Evolutionary conservation across 371 early-diverging fungal species (phyloP), one percentile per base, ranked within the genome.

Genomic region (Dichotomocladium elegans): DNA sequence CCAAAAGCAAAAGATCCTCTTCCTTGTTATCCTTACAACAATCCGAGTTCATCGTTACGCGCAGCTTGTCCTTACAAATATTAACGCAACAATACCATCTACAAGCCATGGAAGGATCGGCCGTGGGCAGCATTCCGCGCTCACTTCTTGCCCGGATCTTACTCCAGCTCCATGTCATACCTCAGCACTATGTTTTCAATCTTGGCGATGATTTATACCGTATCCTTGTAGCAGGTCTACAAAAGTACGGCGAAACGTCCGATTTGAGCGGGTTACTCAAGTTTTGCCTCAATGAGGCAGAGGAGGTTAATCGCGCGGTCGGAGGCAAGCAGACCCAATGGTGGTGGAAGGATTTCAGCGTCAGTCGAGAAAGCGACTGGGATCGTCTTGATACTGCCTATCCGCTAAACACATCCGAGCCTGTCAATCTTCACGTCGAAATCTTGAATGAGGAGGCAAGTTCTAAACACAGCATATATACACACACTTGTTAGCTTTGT

Each of bases 211-310:
- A 63, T 41, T 29, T 70, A 2, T 19, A 69, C 10, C 24, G 45
- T 5, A 47, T 64, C 11, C 46, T 73, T 7, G 29, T 55, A 27
- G 57, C 55, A n/a, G 73, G 57, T 26, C 55, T 73, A 37, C 58
- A 63, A 41, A 30, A 56, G 17, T 67, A 58, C 33, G 73, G 73
- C 14, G 31, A 66, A 5, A 60, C 69, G 28, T 46, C 46, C 15
- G 58, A 73, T 49, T 29, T 73, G 15, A 45, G 70, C 49, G 74
- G 61, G 33, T 65, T 73, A 44, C 47, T 73, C 4, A 42, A 60
- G 21, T 70, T 65, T 41, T 73, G 74, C 30, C 27, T 44, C 21
- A 42, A 41, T 35, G 40, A 55, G 28, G 29, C 51, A 46, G 53
- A 12, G 17, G 12, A n/a, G 11, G 22, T 33, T 15, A 41, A 19